phyloP scores from a whole-genome alignment of 129 eudicot genomes.

The Erigeron canadensis region DNA sequence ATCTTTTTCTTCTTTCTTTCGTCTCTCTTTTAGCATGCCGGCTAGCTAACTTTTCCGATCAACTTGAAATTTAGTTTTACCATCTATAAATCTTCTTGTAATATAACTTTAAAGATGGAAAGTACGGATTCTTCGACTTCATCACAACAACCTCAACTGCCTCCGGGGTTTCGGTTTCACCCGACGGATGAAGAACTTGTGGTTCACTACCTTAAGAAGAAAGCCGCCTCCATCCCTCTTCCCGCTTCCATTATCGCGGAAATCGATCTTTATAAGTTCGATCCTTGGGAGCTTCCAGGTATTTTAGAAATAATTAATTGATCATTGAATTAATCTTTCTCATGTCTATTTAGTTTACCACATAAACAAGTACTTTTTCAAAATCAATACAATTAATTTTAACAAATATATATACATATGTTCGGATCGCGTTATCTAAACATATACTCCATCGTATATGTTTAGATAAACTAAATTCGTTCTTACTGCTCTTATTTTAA shows the following conservation, averaged over 20 bases:
- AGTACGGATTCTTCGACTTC: constrained; percentile 60
- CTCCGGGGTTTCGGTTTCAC: constrained; percentile 92
- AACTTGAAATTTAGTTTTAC: background rate
- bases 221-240: constrained; percentile 58
- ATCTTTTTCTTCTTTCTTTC: background rate
- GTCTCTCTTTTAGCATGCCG: constrained; percentile 6
- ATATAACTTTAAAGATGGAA: constrained; percentile 45
- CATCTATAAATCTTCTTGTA: background rate
- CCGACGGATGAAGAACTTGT: constrained; percentile 94
- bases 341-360: no score
- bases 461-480: no score
- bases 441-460: no score
- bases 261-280: constrained; percentile 79
- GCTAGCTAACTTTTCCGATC: constrained; percentile 17
- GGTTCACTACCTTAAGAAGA: constrained; percentile 79
- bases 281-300: constrained; percentile 98
- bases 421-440: no score
- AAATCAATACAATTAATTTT: no score
- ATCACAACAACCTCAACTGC: constrained; percentile 78
- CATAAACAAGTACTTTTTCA: no score
- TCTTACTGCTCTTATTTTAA: no score
- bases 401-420: no score
- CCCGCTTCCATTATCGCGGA: constrained; percentile 82
- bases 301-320: background rate
- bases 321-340: no score